Conservation (phyloP, 352 stramenopile species). For the Globisporangium nagaii region DNA sequence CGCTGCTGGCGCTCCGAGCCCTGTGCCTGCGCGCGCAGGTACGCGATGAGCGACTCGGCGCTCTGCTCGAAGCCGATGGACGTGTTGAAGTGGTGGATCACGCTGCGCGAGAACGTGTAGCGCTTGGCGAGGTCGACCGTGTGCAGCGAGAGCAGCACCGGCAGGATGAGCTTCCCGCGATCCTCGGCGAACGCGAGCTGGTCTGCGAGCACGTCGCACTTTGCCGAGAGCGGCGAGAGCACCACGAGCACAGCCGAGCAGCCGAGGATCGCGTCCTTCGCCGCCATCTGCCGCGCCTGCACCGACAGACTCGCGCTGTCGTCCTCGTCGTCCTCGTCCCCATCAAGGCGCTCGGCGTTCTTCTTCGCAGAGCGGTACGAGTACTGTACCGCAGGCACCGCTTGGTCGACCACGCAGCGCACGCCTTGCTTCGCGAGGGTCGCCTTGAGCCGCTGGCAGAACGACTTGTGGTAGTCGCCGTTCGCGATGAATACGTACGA, state of each 20-base stretch:
- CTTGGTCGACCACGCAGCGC: constrained; percentile 49
- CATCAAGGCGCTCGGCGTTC: constrained; percentile 1
- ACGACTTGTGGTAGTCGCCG: constrained; percentile 64
- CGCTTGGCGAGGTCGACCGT: constrained; percentile 67
- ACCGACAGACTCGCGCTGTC: constrained; percentile 21
- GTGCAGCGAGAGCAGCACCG: constrained; percentile 68
- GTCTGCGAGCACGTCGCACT: constrained; percentile 64
- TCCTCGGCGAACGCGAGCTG: constrained; percentile 82
- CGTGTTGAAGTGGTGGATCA: constrained; percentile 76
- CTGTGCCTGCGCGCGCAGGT: constrained; percentile 27
- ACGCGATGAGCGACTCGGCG: constrained; percentile 44
- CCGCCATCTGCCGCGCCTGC: constrained; percentile 58
- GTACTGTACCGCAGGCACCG: constrained; percentile 41
- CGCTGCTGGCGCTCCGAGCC: constrained; percentile 18
- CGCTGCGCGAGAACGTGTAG: constrained; percentile 74
- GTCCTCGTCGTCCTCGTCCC: not conserved
- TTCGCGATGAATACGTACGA: constrained; percentile 73
- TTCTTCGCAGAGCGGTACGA: constrained; percentile 16
- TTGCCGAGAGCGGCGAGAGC: constrained; percentile 59
- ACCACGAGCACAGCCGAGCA: constrained; percentile 66
- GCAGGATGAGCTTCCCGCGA: constrained; percentile 64
- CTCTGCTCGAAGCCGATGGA: constrained; percentile 76
- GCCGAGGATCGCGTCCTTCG: constrained; percentile 69
- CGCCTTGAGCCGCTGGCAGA: constrained; percentile 57
- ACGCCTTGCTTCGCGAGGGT: constrained; percentile 54